A percentile compares a stretch with the other conserved stretches of the same genome.
phyloP scores from a whole-genome alignment of 2,329 filamentous ascomycete species.

The Fusarium sp. region DNA sequence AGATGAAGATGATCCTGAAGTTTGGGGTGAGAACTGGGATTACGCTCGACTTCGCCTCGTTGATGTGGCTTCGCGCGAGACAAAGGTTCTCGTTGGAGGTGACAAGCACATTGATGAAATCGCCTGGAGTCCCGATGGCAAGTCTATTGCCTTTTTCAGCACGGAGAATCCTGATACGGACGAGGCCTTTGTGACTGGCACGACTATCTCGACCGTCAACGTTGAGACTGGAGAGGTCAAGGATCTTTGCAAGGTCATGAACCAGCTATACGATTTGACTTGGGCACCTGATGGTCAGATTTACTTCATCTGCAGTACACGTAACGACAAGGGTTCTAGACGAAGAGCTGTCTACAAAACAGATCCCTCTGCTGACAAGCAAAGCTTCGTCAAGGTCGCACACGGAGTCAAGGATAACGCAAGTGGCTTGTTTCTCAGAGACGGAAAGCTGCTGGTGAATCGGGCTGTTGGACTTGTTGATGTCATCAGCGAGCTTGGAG shows the following conservation, averaged over 20 bases:
- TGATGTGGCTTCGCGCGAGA: constrained; percentile 47
- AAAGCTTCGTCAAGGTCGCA: constrained; percentile 7
- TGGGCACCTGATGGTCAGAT: constrained; percentile 36
- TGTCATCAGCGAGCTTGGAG: constrained; percentile 24
- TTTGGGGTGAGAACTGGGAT: constrained; percentile 55
- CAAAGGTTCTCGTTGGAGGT: constrained; percentile 16
- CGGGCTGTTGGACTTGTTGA: background rate
- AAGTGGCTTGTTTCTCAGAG: constrained; percentile 1
- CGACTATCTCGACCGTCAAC: constrained; percentile 15
- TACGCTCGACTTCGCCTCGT: constrained; percentile 51
- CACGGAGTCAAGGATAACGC: constrained; percentile 38
- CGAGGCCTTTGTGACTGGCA: constrained; percentile 26
- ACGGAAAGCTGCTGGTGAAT: constrained; percentile 25
- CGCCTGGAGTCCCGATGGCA: constrained; percentile 41
- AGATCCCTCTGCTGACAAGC: background rate
- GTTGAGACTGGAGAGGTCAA: constrained; percentile 13
- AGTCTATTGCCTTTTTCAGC: constrained; percentile 18
- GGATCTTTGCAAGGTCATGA: constrained; percentile 25
- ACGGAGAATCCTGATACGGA: constrained; percentile 28
- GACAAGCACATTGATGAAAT: constrained; percentile 24
- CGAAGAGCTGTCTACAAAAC: constrained; percentile 26
- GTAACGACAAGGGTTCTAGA: constrained; percentile 10
- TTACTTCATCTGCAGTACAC: constrained; percentile 34
- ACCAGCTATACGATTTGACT: constrained; percentile 2
- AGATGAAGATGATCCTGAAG: constrained; percentile 51